Base-by-base conservation (phyloP, 805 yeast species). In the Schizosaccharomyces japonicus region DNA sequence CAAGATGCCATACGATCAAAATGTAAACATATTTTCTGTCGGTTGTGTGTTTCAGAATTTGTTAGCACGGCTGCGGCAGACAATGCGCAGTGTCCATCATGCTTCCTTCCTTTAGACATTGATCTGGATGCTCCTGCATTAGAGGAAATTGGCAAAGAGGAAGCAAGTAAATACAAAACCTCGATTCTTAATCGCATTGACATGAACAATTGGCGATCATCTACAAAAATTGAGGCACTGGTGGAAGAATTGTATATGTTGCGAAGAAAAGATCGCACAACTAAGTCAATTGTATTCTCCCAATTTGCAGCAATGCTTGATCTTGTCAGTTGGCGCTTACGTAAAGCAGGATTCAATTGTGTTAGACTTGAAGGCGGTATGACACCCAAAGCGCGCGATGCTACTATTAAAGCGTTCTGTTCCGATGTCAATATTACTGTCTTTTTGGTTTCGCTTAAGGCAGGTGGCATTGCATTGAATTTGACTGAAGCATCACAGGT, bases 401-500 rank as follows among this genome's bases (percentile, higher is more conserved):
- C 78, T 52, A 81, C 94, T 21, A 90, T 90, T 59, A 72, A 76
- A 55, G 75, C 83, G 59, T 90, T 90, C 56, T 82, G 87, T 94
- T 85, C 80, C 47, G 87, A 81, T 51, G 80, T 94, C 0, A 71
- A 72, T 40, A 95, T 87, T 34, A 96, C 90, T 60, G 93, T 90
- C 6, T 90, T 90, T 58, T 63, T 90, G 52, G 98, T 90, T 6
- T 83, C 95, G 31, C 69, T 90, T 56, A 90, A 90, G 58, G 98
- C 98, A 0, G 98, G 98, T 54, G 98, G 98, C 64, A 98, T 90
- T 39, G 96, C 98, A 0, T 68, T 90, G 53, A 90, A 90, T 59
- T 67, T 90, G 53, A 85, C 95, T 58, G 98, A 90, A 57, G 96
- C 96, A 0, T 83, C 92, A 2, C 96, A 87, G 57, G 96, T 90